Evolutionary conservation across 2,329 filamentous ascomycete genomes (phyloP), one percentile per base, ranked within the genome.

Genomic region (Penicillium sumatraense): DNA sequence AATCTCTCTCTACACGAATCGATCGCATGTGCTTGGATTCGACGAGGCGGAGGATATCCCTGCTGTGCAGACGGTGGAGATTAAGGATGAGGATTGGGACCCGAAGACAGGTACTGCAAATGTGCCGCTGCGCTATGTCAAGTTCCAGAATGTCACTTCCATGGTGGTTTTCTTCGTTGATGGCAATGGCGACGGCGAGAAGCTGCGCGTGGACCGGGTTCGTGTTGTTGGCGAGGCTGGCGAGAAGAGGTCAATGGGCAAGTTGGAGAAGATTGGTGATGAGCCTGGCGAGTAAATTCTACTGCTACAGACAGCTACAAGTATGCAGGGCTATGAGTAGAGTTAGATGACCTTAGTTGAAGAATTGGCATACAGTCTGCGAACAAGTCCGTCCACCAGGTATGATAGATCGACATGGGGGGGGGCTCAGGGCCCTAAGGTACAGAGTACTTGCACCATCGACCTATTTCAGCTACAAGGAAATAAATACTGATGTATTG

Each of bases 121-220:
- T 66, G 78, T 93, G 51, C 77, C 83, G 41, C 78, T 98, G 66
- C 89, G 93, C 13, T 97, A 93, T 69, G 95, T 99, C 76, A 97
- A 97, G 79, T 99, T 98, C 81, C 95, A 98, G 78, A 96, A 92
- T 70, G 89, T 97, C 51, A 89, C 86, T 56, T 95, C 88, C 58
- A 71, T 99, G 66, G 89, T 96, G 16, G 66, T 99, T 10, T 99
- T 97, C 73, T 87, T 99, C 29, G 89, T 90, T 51, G 88, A 96
- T 71, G 93, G 92, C 2, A 90, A 93, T 51, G 88, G 87, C 16
- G 88, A 91, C 49, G 85, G 88, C 40, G 93, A 98, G 72, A 93
- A 90, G 80, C 88, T 95, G 54, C 87, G 95, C 53, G 75, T 99
- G 35, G 79, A 81, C 57, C 67, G 79, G 11, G 60, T 81, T 51